Percentiles rank a stretch among this genome's conserved stretches.
These are phyloP conservation scores for Coffea humblotiana DNA, from an alignment of 305 asterid genomes.

Conservation along the genomic window DNA sequence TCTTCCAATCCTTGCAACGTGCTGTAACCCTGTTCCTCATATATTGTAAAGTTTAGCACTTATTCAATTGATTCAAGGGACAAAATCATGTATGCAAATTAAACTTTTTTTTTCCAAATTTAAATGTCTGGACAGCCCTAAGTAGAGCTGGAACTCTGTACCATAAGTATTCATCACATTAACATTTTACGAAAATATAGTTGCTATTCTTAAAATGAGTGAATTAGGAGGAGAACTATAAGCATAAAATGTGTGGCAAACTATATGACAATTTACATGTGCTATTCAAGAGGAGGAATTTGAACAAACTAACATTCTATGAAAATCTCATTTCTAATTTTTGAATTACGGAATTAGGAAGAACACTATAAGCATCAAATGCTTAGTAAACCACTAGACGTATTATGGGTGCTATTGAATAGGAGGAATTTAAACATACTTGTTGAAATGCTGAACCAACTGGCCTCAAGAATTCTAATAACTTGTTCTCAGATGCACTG, in stretches of 20 bases:
- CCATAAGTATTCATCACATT: conserved; percentile 1
- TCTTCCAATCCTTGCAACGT: conserved; percentile 62
- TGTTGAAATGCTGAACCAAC: conserved; percentile 60
- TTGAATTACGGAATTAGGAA: too few species aligned
- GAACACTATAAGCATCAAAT: too few species aligned
- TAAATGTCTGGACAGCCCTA: neutral
- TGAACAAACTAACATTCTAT: too few species aligned
- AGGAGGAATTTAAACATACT: conserved; percentile 36
- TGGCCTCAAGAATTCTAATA: conserved; percentile 44
- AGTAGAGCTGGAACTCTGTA: neutral
- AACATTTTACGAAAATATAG: neutral
- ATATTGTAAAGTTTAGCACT: conserved; percentile 13
- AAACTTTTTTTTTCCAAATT: neutral
- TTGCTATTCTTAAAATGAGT: neutral
- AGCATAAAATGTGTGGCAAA: neutral
- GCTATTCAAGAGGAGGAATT: too few species aligned
- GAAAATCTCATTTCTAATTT: too few species aligned
- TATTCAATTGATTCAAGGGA: neutral
- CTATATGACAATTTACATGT: too few species aligned
- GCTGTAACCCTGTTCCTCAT: conserved; percentile 51
- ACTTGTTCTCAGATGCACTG: conserved; percentile 50
- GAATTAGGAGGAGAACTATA: neutral
- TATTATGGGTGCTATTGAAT: neutral
- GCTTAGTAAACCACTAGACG: neutral
- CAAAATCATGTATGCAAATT: neutral